Evolutionary conservation across 1,139 yeast genomes (phyloP), one percentile per base, ranked within the genome.

Genomic region (Nadsonia starkeyi-henricii): DNA sequence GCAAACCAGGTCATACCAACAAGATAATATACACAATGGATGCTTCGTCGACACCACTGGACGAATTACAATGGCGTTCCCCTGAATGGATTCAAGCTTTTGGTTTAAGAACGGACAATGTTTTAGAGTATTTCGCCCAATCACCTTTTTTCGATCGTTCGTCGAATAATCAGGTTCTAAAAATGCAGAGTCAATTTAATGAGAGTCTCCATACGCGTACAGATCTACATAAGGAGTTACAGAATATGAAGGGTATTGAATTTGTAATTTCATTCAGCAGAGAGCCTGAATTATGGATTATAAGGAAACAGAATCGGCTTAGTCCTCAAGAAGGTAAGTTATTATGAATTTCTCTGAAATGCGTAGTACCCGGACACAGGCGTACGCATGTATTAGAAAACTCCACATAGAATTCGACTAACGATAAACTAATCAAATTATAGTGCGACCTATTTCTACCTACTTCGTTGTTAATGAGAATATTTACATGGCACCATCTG

Each of bases 41-140:
- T n/a, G 39, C 39, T 33, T 33, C 39, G 12, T 33, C 17, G 12
- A 33, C 39, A 33, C 39, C 15, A 7, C 12, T 86, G 46, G 96
- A 89, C 61, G 97, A 91, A 61, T 74, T 91, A 47, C 97, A 89
- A 64, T 91, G 98, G 98, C 79, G 89, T 55, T 83, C 93, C 5
- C 98, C 98, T 0, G 98, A 91, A 64, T 91, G 96, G 89, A 86
- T 91, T 55, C 95, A 86, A 62, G 78, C 81, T 51, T 78, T 81
- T 61, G 64, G 95, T 0, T 74, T 91, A 23, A 75, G 88, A 48
- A 83, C 95, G 0, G 94, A 82, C 49, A 91, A 89, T 60, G 96
- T 91, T 1, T 72, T 91, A 19, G 98, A 91, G 54, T 91, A 91
- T 65, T 88, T 93, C 62, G 72, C 96, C 3, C 85, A 85, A 56